These are phyloP conservation scores for Cenococcum geophilum DNA, from an alignment of 495 filamentous ascomycete species.

Conservation along the genomic window DNA sequence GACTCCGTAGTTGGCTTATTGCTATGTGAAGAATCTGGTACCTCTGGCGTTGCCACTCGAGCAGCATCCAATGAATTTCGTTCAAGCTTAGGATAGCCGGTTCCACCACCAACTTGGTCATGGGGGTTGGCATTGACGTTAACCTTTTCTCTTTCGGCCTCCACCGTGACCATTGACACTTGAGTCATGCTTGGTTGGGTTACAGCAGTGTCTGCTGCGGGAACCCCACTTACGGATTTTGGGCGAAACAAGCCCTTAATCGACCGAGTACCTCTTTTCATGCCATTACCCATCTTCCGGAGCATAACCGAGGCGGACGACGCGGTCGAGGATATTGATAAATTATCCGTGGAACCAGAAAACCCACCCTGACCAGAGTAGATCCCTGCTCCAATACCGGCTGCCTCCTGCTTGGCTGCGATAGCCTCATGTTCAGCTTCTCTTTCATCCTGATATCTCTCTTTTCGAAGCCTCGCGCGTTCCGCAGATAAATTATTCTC, in stretches of 20 bases:
- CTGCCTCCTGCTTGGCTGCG: conserved; percentile 82
- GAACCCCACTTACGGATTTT: conserved; percentile 78
- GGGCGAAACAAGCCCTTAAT: conserved; percentile 93
- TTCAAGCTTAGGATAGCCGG: conserved; percentile 86
- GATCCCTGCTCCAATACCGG: conserved; percentile 85
- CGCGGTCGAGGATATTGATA: conserved; percentile 95
- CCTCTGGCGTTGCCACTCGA: conserved; percentile 37
- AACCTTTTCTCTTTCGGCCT: conserved; percentile 67
- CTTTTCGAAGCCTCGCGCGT: conserved; percentile 62
- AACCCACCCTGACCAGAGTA: conserved; percentile 87
- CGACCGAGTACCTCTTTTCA: conserved; percentile 87
- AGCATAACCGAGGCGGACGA: conserved; percentile 99
- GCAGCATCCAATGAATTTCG: conserved; percentile 64
- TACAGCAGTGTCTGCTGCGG: conserved; percentile 57
- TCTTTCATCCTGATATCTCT: conserved; percentile 45
- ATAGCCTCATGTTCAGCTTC: conserved; percentile 65
- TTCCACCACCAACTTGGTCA: conserved; percentile 64
- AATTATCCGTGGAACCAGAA: conserved; percentile 86
- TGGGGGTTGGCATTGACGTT: conserved; percentile 68
- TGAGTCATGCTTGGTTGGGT: conserved; percentile 66
- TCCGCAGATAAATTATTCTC: conserved; percentile 58
- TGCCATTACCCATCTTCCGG: conserved; percentile 95
- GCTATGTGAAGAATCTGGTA: conserved; percentile 48
- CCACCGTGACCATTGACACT: conserved; percentile 90
- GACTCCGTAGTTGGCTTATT: conserved; percentile 45